Percentiles rank a stretch among this genome's conserved stretches.
Evolutionary conservation across 306 rosid genomes (phyloP).

Genomic region (Malus asiatica): DNA sequence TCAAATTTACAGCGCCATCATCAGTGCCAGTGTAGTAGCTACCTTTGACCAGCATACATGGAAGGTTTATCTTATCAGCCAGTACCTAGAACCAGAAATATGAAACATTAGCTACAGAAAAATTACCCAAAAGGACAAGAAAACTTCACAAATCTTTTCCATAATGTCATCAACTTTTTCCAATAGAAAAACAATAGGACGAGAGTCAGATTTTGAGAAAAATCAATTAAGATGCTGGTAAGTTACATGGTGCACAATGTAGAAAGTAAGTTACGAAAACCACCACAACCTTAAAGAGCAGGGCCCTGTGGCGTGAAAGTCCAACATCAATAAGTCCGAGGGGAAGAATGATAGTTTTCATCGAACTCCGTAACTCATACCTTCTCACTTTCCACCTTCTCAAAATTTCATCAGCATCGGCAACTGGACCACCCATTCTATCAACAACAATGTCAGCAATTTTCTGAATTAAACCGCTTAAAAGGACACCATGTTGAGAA

Average conservation of each 20-base stretch:
- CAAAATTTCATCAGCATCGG: slow-evolving; percentile 70
- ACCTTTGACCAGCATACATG: slow-evolving; percentile 95
- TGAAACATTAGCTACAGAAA: slow-evolving; percentile 18
- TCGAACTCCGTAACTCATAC: slow-evolving; percentile 56
- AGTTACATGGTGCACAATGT: slow-evolving; percentile 2
- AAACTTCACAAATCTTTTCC: not conserved
- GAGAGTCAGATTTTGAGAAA: not conserved
- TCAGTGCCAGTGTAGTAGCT: slow-evolving; percentile 99
- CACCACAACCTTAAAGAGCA: slow-evolving; percentile 81
- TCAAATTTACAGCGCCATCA: slow-evolving; percentile 93
- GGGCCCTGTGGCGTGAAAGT: slow-evolving; percentile 96
- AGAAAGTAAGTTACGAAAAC: slow-evolving; percentile 6
- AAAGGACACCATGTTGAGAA: slow-evolving; percentile 52
- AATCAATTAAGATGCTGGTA: not conserved
- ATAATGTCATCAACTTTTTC: slow-evolving; percentile 8
- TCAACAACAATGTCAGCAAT: slow-evolving; percentile 82
- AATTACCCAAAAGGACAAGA: not conserved
- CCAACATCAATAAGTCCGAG: slow-evolving; percentile 87
- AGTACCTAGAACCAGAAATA: slow-evolving; percentile 65
- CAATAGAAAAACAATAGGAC: not conserved
- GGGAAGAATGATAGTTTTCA: slow-evolving; percentile 63
- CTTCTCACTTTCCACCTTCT: slow-evolving; percentile 74
- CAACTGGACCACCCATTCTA: slow-evolving; percentile 96
- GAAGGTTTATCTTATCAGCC: slow-evolving; percentile 88
- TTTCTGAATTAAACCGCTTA: slow-evolving; percentile 77